Percentiles rank a stretch among this genome's conserved stretches.
Conservation (phyloP, 1,284 basidiomycete species). For the Cryptococcus depauperatus region DNA sequence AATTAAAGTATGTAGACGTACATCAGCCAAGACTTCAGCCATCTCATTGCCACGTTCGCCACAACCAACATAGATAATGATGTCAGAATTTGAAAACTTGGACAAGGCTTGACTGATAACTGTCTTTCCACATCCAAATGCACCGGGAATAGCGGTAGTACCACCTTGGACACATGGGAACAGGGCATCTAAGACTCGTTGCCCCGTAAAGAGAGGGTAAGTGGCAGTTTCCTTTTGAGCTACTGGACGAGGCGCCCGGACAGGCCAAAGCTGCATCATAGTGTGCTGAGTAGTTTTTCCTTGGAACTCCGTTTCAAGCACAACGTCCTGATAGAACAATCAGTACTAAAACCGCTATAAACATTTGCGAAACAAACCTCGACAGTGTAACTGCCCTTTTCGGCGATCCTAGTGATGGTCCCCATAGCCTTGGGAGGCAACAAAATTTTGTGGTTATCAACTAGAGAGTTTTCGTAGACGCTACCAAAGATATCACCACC, state of each 20-base stretch:
- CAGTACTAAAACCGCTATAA: constrained; percentile 2
- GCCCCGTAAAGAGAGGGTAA: constrained; percentile 87
- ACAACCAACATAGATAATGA: constrained; percentile 98
- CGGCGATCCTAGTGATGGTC: constrained; percentile 87
- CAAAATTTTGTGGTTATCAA: constrained; percentile 97
- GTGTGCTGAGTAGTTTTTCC: constrained; percentile 89
- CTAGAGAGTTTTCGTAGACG: constrained; percentile 94
- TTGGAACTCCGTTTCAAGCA: constrained; percentile 95
- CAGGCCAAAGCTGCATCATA: constrained; percentile 98
- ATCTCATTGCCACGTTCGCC: constrained; percentile 90
- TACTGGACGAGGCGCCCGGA: constrained; percentile 92
- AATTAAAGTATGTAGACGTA: constrained; percentile 38
- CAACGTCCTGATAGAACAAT: constrained; percentile 61
- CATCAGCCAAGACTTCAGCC: constrained; percentile 96
- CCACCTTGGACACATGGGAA: constrained; percentile 99
- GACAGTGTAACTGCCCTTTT: constrained; percentile 89
- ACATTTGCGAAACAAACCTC: constrained; percentile 54
- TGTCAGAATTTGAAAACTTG: constrained; percentile 99
- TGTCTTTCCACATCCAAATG: constrained; percentile 94
- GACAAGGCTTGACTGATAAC: constrained; percentile 87
- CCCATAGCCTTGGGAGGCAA: constrained; percentile 86
- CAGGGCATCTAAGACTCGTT: constrained; percentile 92
- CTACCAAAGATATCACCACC: constrained; percentile 94
- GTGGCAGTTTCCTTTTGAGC: constrained; percentile 90
- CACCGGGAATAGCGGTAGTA: constrained; percentile 97